These are phyloP conservation scores for Trypanosoma melophagium DNA, from an alignment of 208 protist genomes.

Conservation along the genomic window DNA sequence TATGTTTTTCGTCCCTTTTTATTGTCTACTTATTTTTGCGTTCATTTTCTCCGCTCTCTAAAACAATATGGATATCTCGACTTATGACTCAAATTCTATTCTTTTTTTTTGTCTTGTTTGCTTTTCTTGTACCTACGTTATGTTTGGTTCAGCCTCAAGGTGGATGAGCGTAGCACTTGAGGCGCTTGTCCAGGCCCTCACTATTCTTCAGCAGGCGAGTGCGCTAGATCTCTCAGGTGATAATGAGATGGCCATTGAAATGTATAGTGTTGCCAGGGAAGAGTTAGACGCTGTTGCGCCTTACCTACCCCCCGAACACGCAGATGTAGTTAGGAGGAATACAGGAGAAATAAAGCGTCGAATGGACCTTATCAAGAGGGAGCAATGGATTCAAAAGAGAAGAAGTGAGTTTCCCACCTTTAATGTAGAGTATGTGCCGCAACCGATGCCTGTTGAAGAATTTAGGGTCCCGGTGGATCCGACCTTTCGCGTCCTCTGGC, in stretches of 20 bases:
- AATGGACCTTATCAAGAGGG: slow-evolving; percentile 55
- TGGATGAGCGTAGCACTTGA: slow-evolving; percentile 38
- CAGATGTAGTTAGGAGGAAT: slow-evolving; percentile 52
- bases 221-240: slow-evolving; percentile 61
- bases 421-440: slow-evolving; percentile 54
- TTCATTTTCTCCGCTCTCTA: slow-evolving; percentile 27
- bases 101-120: slow-evolving; percentile 26
- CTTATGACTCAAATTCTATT: slow-evolving; percentile 15
- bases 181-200: slow-evolving; percentile 62
- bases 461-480: slow-evolving; percentile 44
- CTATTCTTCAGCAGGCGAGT: slow-evolving; percentile 71
- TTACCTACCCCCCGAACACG: slow-evolving; percentile 49
- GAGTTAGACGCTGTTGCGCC: slow-evolving; percentile 48
- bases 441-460: slow-evolving; percentile 62
- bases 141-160: background rate
- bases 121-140: background rate
- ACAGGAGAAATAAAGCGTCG: slow-evolving; percentile 60
- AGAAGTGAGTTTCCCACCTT: slow-evolving; percentile 57
- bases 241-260: slow-evolving; percentile 52
- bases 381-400: slow-evolving; percentile 40
- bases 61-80: slow-evolving; percentile 17
- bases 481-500: slow-evolving; percentile 69
- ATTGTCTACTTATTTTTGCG: slow-evolving; percentile 21
- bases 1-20: background rate
- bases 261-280: slow-evolving; percentile 62